Percentiles rank a stretch among this genome's conserved stretches.
Evolutionary conservation across 306 rosid genomes (phyloP).

Genomic region (Cucumis cinereus): DNA sequence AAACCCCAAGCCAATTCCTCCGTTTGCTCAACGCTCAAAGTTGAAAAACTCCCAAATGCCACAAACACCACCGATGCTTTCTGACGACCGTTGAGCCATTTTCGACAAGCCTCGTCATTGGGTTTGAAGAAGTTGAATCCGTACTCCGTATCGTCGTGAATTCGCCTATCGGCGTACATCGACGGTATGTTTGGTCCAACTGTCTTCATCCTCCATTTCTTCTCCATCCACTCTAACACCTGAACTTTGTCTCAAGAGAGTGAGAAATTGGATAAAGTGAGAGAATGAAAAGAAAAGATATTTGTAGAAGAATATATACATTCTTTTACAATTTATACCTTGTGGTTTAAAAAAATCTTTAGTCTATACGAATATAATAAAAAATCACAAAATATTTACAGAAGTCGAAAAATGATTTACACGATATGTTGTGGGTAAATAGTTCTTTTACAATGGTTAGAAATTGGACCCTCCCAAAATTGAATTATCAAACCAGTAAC

Average conservation of each 20-base stretch:
- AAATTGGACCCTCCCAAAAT: no score
- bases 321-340: no score
- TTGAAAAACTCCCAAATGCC: conserved; percentile 15
- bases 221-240: conserved; percentile 11
- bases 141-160: neutral
- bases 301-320: no score
- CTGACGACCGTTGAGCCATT: conserved; percentile 9
- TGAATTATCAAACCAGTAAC: no score
- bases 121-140: neutral
- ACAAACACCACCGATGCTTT: conserved; percentile 11
- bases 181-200: conserved; percentile 23
- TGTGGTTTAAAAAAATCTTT: no score
- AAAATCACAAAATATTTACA: no score
- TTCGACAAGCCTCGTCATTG: neutral
- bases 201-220: conserved; percentile 3
- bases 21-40: conserved; percentile 6
- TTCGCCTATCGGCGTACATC: conserved; percentile 5
- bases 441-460: no score
- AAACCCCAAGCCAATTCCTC: conserved; percentile 17
- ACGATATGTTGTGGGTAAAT: no score
- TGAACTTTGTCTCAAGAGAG: neutral
- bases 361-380: no score
- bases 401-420: no score
- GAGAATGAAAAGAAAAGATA: no score
- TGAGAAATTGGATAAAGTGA: no score